Base-by-base conservation (phyloP, 1,284 basidiomycete genomes). In the Rhodotorula sp. region DNA sequence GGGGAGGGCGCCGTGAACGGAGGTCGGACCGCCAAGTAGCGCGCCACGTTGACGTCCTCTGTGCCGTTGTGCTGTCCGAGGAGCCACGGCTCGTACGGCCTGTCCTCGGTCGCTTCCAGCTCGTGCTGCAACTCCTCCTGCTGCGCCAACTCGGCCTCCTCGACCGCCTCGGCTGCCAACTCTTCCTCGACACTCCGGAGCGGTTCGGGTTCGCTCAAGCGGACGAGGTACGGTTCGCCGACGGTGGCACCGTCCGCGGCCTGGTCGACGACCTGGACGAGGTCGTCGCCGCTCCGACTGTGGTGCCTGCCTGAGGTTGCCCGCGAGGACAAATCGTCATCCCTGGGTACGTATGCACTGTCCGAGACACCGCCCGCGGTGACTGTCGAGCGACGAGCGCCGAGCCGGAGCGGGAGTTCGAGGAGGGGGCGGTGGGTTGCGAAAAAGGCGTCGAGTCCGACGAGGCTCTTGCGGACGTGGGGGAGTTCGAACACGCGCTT, bases 21-120 rank as follows among this genome's bases (percentile, higher is more conserved):
- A 3, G 69, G 70, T 30, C 67, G 62, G 6, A 60, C 49, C 29
- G 74, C 74, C 61, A 75, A 72, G 64, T 75, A 75, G 20, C 74
- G 70, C 18, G 72, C 70, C 3, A 62, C 42, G 59, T 68, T 44
- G 26, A 42, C 14, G 26, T 64, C 48, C 18, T 64, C 44, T 7
- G 54, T 48, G 24, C 62, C 63, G 46, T 69, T 58, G 29, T 62
- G 73, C 57, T 73, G 69, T 4, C 72, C 74, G 49, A 75, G 63
- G 53, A 73, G 61, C 72, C 72, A 73, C 12, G 74, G 69, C 22
- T 75, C 74, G 64, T 75, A 75, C 46, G 74, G 74, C 51, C 70
- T 67, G 24, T 56, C 58, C n/a, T 60, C 45, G 22, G 66, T 64
- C n/a, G 69, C 65, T 62, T 71, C 74, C 49, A 62, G 45, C 26